Base-by-base conservation (phyloP, 2,329 filamentous ascomycete genomes). In the Verticillium isaacii region DNA sequence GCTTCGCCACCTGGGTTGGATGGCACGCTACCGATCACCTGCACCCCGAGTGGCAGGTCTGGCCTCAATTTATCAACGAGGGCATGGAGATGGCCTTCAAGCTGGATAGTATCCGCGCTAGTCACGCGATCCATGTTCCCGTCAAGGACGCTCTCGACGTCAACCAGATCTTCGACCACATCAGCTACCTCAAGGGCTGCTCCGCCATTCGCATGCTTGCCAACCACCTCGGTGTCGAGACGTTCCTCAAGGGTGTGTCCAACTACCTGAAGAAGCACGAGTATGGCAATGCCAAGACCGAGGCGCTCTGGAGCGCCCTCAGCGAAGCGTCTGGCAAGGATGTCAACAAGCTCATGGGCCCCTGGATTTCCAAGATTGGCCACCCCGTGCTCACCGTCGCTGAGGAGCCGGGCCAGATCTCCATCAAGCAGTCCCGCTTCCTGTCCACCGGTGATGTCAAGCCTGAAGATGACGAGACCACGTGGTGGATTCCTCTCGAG, bases 1-100 rank as follows among this genome's bases (percentile, higher is more conserved):
- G 93, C 14, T 99, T 99, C 72, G 95, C 95, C 52, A 99, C 95
- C 3, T 98, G 94, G 94, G 94, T 97, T 54, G 95, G 94, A 59
- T 99, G 94, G 94, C 85, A 93, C 64, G 93, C 93, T 11, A 87
- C 93, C 62, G 92, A 98, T 72, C 85, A 96, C 72, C 86, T 98
- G 61, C 92, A 98, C 76, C 95, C 95, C 3, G 94, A 97, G 68
- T 98, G 95, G 94, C 89, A 98, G 70, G 90, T 98, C 36, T 99
- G 95, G 95, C 89, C 91, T 62, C 93, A 97, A 78, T 99, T 97
- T 78, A 92, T 98, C 70, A 92, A 92, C 78, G 95, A 98, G 80
- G 91, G 90, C 70, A 91, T 96, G 80, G 92, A 97, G 83, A 88
- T 87, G 80, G 94, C 94, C 62, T 96, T 97, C 76, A 85, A 88